Evolutionary conservation across 768 basidiomycete species (phyloP), one percentile per base, ranked within the genome.

Genomic region (Myochromella boudieri): DNA sequence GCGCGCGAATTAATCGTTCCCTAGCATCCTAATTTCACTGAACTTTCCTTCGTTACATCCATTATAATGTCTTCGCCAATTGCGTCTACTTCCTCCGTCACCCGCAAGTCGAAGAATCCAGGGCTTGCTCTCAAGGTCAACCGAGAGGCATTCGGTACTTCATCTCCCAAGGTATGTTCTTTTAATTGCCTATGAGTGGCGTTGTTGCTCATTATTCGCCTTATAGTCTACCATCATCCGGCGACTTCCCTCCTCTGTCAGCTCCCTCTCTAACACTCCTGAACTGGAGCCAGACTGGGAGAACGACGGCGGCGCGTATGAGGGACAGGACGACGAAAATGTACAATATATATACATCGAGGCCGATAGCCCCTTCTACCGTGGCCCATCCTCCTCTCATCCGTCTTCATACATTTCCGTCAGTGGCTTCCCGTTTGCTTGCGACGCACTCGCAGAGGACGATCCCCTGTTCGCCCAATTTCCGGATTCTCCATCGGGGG

Each of bases 291-390:
- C 47, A 14, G 57, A 58, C 26, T 53, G 51, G 44, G 33, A 45
- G 4, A 51, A 36, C n/a, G 51, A 51, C 24, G 51, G 47, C 6
- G 49, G 49, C n/a, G 32, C 44, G 25, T 41, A 28, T 1, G 53
- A 54, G 34, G 5, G 18, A 21, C 49, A 39, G 15, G 40, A 49
- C 22, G 58, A 62, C 36, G 65, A 60, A 3, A 56, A 54, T 21
- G 50, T 53, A 0, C 74, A 76, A 52, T 69, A 70, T 36, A 57
- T 75, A 39, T 63, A 58, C 41, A 72, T 76, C 37, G 62, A 67
- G 9, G 59, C 53, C 26, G 66, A 66, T 41, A 75, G 66, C 32
- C 67, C 67, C 3, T 75, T 72, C 63, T 69, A 68, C 50, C 62
- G 56, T 18, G 56, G 47, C 25, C 63, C 66, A 22, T 42, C 43